Conservation (phyloP, 768 basidiomycete species). For the Kwoniella europaea region DNA sequence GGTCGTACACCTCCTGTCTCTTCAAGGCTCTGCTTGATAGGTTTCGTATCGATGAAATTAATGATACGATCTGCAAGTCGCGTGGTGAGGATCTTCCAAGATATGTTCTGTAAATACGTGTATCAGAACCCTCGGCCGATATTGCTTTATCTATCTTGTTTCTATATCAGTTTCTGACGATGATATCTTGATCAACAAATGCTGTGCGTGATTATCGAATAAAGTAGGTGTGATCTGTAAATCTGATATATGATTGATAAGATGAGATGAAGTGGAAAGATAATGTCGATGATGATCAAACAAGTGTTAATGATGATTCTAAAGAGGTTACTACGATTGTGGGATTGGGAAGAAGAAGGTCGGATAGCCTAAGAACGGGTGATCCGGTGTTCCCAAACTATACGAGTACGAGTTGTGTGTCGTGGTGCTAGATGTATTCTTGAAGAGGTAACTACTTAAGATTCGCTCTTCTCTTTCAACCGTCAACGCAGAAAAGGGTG, state of each 20-base stretch:
- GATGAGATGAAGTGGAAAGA: not conserved
- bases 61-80: no score
- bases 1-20: not conserved
- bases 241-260: not conserved
- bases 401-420: not conserved
- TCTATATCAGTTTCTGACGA: no score
- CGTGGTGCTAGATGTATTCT: not conserved
- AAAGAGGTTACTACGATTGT: not conserved
- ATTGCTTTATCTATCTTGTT: no score
- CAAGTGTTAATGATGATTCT: not conserved
- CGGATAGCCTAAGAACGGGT: slow-evolving; percentile 17
- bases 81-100: no score
- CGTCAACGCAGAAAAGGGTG: slow-evolving; percentile 2
- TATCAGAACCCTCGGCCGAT: no score
- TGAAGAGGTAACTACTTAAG: slow-evolving; percentile 2
- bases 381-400: slow-evolving; percentile 3
- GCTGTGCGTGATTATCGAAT: no score
- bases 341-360: not conserved
- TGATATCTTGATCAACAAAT: no score
- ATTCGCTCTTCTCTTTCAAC: not conserved
- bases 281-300: slow-evolving; percentile 3
- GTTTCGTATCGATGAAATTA: not conserved
- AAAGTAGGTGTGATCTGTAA: no score
- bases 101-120: no score
- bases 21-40: not conserved